Evolutionary conservation across 2,329 filamentous ascomycete genomes (phyloP).

Genomic region (Neopestalotiopsis clavispora): DNA sequence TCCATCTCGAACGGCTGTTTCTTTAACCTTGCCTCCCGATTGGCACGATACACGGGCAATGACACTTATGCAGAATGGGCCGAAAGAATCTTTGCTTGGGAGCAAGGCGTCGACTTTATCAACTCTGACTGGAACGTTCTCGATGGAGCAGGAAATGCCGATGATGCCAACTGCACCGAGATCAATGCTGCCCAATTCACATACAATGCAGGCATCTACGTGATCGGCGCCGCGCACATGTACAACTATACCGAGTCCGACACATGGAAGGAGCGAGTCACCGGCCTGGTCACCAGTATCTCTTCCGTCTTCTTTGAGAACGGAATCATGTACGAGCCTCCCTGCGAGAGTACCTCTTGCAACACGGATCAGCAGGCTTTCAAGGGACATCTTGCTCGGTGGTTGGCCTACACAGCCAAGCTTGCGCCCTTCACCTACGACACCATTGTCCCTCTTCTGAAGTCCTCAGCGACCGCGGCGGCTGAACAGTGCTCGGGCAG

Average conservation of each 20-base stretch:
- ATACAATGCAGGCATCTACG: constrained; percentile 36
- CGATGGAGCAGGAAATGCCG: constrained; percentile 53
- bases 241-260: constrained; percentile 43
- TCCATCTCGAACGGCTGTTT: constrained; percentile 72
- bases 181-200: constrained; percentile 35
- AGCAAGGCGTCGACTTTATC: constrained; percentile 60
- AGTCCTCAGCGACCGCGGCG: constrained; percentile 44
- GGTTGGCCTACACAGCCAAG: constrained; percentile 45
- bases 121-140: constrained; percentile 58
- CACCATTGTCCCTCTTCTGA: constrained; percentile 30
- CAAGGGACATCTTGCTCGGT: constrained; percentile 52
- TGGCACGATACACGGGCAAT: constrained; percentile 81
- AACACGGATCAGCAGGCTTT: constrained; percentile 41
- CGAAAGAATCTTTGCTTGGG: constrained; percentile 71
- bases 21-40: constrained; percentile 71
- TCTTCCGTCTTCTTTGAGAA: constrained; percentile 48
- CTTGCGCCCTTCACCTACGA: constrained; percentile 31
- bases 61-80: constrained; percentile 80
- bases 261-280: constrained; percentile 49
- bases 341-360: constrained; percentile 54
- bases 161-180: constrained; percentile 36
- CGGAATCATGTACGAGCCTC: constrained; percentile 58
- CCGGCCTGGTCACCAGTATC: constrained; percentile 49
- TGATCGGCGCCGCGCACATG: constrained; percentile 43
- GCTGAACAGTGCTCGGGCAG: constrained; percentile 31